Base-by-base conservation (phyloP, 176 grass and related monocot genomes). In the Elaeis guineensis region DNA sequence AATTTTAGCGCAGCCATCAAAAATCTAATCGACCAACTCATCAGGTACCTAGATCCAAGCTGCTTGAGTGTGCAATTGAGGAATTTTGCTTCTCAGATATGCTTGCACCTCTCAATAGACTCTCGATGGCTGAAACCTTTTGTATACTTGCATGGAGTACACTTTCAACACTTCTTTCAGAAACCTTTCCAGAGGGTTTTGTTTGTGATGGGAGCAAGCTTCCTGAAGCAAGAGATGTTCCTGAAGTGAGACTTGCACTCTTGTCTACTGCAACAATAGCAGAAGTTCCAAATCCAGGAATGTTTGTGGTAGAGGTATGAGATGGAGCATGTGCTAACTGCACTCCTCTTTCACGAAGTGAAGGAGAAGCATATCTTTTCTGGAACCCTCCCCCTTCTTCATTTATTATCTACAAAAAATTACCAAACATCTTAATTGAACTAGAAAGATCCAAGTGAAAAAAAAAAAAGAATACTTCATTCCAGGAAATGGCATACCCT, bases 241-340 rank as follows among this genome's bases (percentile, higher is more conserved):
- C 84, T 53, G 81, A 83, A 67, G 81, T 79, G 70, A 81, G 65
- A 59, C 79, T 83, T 51, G 84, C 84, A 83, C 72, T 79, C 74
- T 89, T 98, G 76, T 98, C 87, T 87, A 98, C 81, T 49, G 93
- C 93, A 66, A 98, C 87, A 78, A 98, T 92, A 61, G 87, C 84
- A 30, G 93, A 92, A 28, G 93, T 98, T 71, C 81, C 79, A 73
- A 92, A 92, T 73, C 86, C 90, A 77, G 74, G 61, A 69, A 77
- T 56, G 63, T 78, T 59, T 78, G 83, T 75, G 58, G 51, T 70
- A 56, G 65, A 69, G 60, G 75, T 48, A 88, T 89, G 78, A 67
- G 84, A 87, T 75, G 49, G 61, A 54, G 72, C 21, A 60, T 77
- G 93, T 63, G 78, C 67, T 62, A 83, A 79, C 29, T 82, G 89